Conservation (phyloP, 2,329 filamentous ascomycete genomes). For the Rugonectria rugulosa region DNA sequence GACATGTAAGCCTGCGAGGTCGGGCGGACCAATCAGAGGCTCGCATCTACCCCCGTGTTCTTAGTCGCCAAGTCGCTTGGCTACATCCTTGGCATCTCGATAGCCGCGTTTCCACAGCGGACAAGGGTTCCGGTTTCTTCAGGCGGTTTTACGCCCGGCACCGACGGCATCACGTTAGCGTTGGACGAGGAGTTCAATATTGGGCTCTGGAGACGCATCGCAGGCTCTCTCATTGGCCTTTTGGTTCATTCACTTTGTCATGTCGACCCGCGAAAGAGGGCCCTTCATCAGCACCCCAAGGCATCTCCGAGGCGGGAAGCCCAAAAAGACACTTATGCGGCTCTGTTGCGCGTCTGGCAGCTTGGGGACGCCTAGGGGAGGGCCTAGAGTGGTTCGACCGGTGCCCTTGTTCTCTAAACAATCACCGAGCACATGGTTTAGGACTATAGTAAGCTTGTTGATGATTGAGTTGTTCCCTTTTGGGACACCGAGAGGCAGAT, state of each 20-base stretch:
- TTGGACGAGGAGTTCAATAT: background rate
- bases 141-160: constrained; percentile 9
- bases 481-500: constrained; percentile 30
- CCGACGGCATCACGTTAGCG: constrained; percentile 9
- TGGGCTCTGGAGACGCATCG: background rate
- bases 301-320: background rate
- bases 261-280: too few species aligned
- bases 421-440: constrained; percentile 27
- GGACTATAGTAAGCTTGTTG: constrained; percentile 28
- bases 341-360: constrained; percentile 7
- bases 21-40: constrained; percentile 26
- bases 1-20: constrained; percentile 9
- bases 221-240: background rate
- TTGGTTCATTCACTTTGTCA: background rate
- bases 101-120: constrained; percentile 10
- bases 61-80: constrained; percentile 32
- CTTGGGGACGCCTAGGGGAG: too few species aligned
- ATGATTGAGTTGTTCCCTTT: constrained; percentile 28
- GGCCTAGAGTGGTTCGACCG: background rate
- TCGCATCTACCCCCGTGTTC: constrained; percentile 31
- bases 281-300: background rate
- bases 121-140: background rate
- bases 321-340: background rate
- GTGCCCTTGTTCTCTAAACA: constrained; percentile 14
- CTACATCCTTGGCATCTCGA: constrained; percentile 21